Conservation (phyloP, 2,329 filamentous ascomycete species). For the Nemania bipapillata region DNA sequence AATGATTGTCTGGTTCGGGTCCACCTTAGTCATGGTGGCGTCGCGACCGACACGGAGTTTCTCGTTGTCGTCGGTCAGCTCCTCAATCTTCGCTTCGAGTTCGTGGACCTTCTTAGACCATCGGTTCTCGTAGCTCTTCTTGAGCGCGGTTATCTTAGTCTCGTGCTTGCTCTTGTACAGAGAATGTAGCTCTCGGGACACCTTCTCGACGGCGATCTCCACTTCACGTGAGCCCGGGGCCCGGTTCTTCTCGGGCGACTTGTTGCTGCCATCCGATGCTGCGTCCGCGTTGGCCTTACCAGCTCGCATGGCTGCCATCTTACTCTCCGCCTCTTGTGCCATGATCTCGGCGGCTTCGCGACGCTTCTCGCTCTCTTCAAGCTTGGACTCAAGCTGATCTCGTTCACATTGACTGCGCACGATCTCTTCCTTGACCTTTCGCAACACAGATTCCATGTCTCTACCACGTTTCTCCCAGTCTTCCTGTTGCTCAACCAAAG, state of each 20-base stretch:
- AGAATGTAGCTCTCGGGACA: constrained; percentile 90
- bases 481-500: constrained; percentile 77
- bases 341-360: constrained; percentile 78
- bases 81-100: constrained; percentile 76
- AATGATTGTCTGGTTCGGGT: constrained; percentile 58
- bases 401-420: constrained; percentile 80
- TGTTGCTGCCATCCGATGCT: constrained; percentile 39
- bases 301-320: constrained; percentile 77
- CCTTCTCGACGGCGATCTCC: constrained; percentile 86
- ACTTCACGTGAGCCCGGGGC: constrained; percentile 68
- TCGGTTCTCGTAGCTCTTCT: constrained; percentile 82
- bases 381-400: constrained; percentile 78
- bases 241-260: constrained; percentile 56
- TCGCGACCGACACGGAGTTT: constrained; percentile 74
- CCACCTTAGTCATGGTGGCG: constrained; percentile 70
- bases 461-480: constrained; percentile 85
- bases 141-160: constrained; percentile 91
- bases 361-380: constrained; percentile 80
- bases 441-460: constrained; percentile 85
- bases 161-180: constrained; percentile 98
- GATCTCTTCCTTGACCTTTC: constrained; percentile 84
- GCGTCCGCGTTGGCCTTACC: constrained; percentile 62
- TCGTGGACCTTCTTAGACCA: constrained; percentile 89
- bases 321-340: constrained; percentile 79
- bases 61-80: constrained; percentile 78